Evolutionary conservation across 1,284 basidiomycete genomes (phyloP), one percentile per base, ranked within the genome.

Genomic region (Pseudozyma hubeiensis): DNA sequence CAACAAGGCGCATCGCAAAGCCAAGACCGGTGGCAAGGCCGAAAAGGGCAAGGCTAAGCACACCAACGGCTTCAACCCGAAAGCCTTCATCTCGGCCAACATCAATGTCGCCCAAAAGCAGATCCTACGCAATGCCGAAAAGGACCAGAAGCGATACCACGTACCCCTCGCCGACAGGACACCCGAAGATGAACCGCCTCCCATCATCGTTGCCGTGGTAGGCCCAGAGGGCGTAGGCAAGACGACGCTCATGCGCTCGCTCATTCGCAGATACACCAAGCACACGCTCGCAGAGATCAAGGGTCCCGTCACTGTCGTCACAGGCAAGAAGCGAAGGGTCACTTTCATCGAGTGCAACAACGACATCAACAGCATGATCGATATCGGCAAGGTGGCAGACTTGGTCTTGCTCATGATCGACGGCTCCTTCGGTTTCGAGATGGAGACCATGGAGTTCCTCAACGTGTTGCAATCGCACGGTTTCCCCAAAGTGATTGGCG

Each of bases 361-460:
- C 84, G 94, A 98, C 86, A 88, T 99, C 76, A 96, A 96, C 85
- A 92, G 93, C 50, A 98, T 98, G 95, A 93, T 99, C 71, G 97
- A 99, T 87, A 88, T 97, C 78, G 95, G 91, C 63, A 99, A 99
- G 86, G 90, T 99, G 64, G 96, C 93, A 6, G 97, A 99, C 86
- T 87, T 99, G 49, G 93, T 99, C 3, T 87, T 99, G 46, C 90
- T 99, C 73, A 95, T 98, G 93, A 92, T 99, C 77, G 97, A 99
- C 82, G 96, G 93, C 4, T 94, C 92, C 43, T 98, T 96, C 85
- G 96, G 96, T 1, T 97, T 99, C 79, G 96, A 99, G 86, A 99
- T 99, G 97, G 97, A 99, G 91, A 96, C 94, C 0, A 99, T 99
- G 83, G 96, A 99, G 86, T 98, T 98, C 73, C 90, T 99, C 65